phyloP scores from a whole-genome alignment of 2,329 filamentous ascomycete genomes.

The Corynespora cassiicola region DNA sequence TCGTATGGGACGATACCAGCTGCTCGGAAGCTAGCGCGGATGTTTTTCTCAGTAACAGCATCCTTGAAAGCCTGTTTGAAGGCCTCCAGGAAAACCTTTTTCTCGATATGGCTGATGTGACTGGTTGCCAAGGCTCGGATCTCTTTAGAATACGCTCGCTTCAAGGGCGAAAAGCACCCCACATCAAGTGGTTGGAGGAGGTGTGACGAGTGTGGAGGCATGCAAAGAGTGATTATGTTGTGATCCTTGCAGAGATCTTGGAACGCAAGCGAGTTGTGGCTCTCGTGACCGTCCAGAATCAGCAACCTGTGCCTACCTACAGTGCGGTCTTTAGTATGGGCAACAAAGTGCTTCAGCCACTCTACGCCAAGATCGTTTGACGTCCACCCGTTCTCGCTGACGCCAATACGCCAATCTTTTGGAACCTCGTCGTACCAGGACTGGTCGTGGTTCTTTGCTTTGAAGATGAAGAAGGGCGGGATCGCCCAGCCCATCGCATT shows the following conservation, averaged over 20 bases:
- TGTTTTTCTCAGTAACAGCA: constrained; percentile 29
- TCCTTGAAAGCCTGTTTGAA: constrained; percentile 31
- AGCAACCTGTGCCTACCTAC: constrained; percentile 41
- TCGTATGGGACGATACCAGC: constrained; percentile 42
- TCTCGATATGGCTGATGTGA: constrained; percentile 36
- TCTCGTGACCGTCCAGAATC: constrained; percentile 47
- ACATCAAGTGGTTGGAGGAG: constrained; percentile 23
- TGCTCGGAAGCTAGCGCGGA: constrained; percentile 32
- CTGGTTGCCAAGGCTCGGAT: constrained; percentile 33
- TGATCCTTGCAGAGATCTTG: constrained; percentile 41
- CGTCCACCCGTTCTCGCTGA: constrained; percentile 43
- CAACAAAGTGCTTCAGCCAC: constrained; percentile 47
- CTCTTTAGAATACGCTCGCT: constrained; percentile 31
- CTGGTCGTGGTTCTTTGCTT: constrained; percentile 5
- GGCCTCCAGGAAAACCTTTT: constrained; percentile 22
- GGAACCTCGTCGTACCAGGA: constrained; percentile 4
- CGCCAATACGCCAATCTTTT: constrained; percentile 31
- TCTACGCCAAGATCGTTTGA: constrained; percentile 40
- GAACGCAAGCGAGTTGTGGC: constrained; percentile 44
- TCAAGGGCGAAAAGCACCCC: constrained; percentile 22
- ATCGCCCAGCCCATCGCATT: not conserved
- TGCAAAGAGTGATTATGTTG: constrained; percentile 48
- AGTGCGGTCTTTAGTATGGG: constrained; percentile 27
- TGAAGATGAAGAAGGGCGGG: constrained; percentile 7
- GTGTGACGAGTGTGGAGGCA: constrained; percentile 28